Conservation (phyloP, 2,329 filamentous ascomycete species). For the Colletotrichum siamense region DNA sequence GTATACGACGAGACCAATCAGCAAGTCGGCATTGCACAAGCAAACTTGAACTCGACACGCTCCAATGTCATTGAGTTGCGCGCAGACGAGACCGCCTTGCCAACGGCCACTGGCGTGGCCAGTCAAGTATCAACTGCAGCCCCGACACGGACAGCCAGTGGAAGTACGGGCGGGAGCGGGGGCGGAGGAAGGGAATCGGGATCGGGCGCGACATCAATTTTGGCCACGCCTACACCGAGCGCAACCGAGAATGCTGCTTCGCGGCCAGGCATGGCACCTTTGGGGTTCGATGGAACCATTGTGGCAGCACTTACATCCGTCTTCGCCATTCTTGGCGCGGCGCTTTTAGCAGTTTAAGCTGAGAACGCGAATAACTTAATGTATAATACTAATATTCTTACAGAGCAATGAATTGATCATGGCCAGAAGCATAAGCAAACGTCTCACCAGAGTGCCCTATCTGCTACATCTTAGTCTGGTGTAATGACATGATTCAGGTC, state of each 20-base stretch:
- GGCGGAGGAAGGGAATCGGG: neutral
- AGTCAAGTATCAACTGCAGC: neutral
- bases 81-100: slow-evolving; percentile 41
- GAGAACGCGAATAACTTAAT: neutral
- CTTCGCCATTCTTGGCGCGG: neutral
- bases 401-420: neutral
- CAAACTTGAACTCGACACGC: slow-evolving; percentile 52
- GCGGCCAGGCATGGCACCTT: neutral
- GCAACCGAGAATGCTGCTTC: neutral
- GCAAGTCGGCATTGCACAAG: slow-evolving; percentile 68
- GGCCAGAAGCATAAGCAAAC: neutral
- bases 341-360: neutral
- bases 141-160: neutral
- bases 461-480: neutral
- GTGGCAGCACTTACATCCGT: neutral
- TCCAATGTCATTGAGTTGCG: slow-evolving; percentile 52
- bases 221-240: neutral
- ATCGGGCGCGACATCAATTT: neutral
- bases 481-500: neutral
- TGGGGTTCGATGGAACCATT: neutral
- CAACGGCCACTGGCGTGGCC: slow-evolving; percentile 48
- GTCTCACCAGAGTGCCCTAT: neutral
- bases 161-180: neutral
- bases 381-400: neutral
- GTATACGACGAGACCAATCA: slow-evolving; percentile 78